These are phyloP conservation scores for Penicillium corylophilum DNA, from an alignment of 2,329 filamentous ascomycete species.

Conservation along the genomic window DNA sequence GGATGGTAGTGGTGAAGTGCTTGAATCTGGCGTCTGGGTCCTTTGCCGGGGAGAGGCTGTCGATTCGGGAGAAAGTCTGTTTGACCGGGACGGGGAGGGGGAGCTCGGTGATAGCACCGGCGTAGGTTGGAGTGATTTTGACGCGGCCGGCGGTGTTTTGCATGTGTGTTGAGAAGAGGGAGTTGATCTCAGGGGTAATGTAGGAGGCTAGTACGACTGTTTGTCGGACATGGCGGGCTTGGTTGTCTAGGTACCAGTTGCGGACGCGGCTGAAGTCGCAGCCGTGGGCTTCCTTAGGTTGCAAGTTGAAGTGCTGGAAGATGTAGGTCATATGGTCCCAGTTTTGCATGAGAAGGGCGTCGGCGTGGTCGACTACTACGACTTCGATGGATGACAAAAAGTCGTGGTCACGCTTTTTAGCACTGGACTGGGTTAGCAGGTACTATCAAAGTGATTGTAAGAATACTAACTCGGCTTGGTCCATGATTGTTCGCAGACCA, in stretches of 20 bases:
- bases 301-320: slow-evolving; percentile 85
- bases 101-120: slow-evolving; percentile 71
- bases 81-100: slow-evolving; percentile 63
- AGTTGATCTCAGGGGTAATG: slow-evolving; percentile 83
- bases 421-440: slow-evolving; percentile 33
- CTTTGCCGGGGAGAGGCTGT: slow-evolving; percentile 64
- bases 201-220: slow-evolving; percentile 80
- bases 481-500: slow-evolving; percentile 85
- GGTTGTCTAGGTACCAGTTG: slow-evolving; percentile 88
- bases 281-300: slow-evolving; percentile 84
- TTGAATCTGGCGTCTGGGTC: slow-evolving; percentile 89
- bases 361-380: slow-evolving; percentile 84
- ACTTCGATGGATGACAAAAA: slow-evolving; percentile 94
- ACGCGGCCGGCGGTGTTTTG: slow-evolving; percentile 78
- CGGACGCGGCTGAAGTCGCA: slow-evolving; percentile 91
- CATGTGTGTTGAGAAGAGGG: slow-evolving; percentile 72
- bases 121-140: slow-evolving; percentile 68
- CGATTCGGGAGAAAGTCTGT: slow-evolving; percentile 89
- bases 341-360: slow-evolving; percentile 95
- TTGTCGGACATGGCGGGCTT: slow-evolving; percentile 78
- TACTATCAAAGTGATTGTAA: slow-evolving; percentile 12
- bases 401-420: slow-evolving; percentile 74
- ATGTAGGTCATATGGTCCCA: slow-evolving; percentile 95
- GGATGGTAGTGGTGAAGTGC: slow-evolving; percentile 79
- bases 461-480: slow-evolving; percentile 63